Conservation (phyloP, 495 filamentous ascomycete genomes). For the Neohortaea acidophila region DNA sequence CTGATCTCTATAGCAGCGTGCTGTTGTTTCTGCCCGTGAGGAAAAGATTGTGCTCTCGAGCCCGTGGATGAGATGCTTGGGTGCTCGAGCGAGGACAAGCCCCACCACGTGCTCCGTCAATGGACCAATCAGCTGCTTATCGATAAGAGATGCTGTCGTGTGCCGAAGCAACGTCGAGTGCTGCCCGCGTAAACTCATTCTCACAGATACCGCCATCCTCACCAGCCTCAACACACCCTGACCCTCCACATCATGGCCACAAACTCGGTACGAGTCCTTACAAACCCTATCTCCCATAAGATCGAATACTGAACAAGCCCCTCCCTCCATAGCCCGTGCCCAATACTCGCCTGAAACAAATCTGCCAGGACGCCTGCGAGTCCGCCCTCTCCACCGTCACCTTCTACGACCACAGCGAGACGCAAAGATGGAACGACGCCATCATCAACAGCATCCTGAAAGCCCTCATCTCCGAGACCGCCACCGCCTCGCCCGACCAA, state of each 20-base stretch:
- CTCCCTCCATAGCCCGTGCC: slow-evolving; percentile 74
- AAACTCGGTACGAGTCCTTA: slow-evolving; percentile 7
- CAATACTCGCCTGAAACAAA: slow-evolving; percentile 60
- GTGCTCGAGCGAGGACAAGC: no score
- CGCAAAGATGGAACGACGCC: slow-evolving; percentile 67
- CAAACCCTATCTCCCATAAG: background rate
- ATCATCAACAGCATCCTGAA: slow-evolving; percentile 89
- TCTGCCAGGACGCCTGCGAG: slow-evolving; percentile 63
- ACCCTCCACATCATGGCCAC: slow-evolving; percentile 6
- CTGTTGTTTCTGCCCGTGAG: no score
- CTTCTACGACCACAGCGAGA: slow-evolving; percentile 67
- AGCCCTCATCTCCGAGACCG: slow-evolving; percentile 65
- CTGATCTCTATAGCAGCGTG: no score
- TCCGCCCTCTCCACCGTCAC: slow-evolving; percentile 51
- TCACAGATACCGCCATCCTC: background rate
- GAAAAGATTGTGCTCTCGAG: no score
- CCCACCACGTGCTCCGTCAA: background rate
- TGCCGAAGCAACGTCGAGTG: no score
- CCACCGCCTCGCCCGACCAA: background rate
- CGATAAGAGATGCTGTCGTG: background rate
- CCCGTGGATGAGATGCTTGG: no score
- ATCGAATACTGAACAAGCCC: slow-evolving; percentile 5
- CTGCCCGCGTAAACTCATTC: no score
- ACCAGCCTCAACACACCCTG: background rate
- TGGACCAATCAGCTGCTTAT: background rate